These are phyloP conservation scores for Skeletonema marinoi DNA, from an alignment of 108 stramenopile species.

Conservation along the genomic window DNA sequence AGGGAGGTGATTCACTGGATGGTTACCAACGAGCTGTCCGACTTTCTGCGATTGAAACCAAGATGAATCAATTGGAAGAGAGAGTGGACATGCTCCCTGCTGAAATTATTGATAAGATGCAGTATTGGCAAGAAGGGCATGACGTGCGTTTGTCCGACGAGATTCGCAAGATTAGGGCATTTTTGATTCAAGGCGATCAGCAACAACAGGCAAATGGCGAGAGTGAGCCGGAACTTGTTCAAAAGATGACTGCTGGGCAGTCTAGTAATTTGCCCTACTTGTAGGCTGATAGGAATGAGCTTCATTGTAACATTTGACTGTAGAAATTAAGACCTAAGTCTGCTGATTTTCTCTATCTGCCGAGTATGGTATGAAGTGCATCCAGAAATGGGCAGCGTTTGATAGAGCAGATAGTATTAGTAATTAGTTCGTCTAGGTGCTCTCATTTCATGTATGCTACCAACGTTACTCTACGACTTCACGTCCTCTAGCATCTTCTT, in stretches of 20 bases:
- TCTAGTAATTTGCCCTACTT: neutral
- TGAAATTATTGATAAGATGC: slow-evolving; percentile 1
- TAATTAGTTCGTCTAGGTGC: neutral
- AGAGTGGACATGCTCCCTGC: slow-evolving; percentile 13
- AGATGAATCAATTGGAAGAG: slow-evolving; percentile 22
- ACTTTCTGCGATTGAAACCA: slow-evolving; percentile 6
- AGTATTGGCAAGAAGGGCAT: slow-evolving; percentile 20
- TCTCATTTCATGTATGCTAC: neutral
- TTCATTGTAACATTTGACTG: neutral
- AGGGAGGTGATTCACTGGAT: neutral
- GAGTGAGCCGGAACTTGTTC: neutral
- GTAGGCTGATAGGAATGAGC: neutral
- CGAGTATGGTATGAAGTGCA: neutral
- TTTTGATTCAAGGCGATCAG: slow-evolving; percentile 3
- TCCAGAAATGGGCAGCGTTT: neutral
- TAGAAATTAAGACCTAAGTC: neutral
- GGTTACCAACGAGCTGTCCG: slow-evolving; percentile 3
- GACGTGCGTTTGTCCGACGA: slow-evolving; percentile 20
- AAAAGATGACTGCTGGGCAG: neutral
- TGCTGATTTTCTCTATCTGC: neutral
- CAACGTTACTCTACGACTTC: neutral
- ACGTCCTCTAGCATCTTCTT: neutral
- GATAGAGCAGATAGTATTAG: neutral
- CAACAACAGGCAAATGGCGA: neutral
- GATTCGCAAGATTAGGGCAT: slow-evolving; percentile 24